phyloP scores from a whole-genome alignment of 768 basidiomycete species.

The Panaeolus cyanescens region DNA sequence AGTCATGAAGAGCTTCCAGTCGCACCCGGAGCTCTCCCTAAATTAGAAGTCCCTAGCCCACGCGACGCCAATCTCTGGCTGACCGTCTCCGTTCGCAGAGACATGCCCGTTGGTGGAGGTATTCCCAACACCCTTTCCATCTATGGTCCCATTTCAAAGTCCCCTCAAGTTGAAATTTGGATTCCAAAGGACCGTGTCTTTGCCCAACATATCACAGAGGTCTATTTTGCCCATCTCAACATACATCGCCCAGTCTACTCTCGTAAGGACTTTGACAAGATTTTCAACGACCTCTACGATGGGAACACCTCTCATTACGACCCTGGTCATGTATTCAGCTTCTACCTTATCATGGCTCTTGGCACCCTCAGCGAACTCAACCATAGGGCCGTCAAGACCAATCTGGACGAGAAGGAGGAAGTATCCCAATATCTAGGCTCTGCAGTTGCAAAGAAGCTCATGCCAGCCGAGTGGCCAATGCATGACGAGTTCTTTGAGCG shows the following conservation, averaged over 20 bases:
- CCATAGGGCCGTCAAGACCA: conserved; percentile 58
- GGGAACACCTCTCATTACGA: conserved; percentile 53
- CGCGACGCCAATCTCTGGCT: conserved; percentile 68
- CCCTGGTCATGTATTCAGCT: conserved; percentile 76
- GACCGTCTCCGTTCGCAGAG: conserved; percentile 51
- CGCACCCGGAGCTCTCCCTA: conserved; percentile 67
- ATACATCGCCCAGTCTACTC: conserved; percentile 77
- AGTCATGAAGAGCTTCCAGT: conserved; percentile 80
- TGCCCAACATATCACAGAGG: conserved; percentile 60
- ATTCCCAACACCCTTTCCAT: conserved; percentile 37
- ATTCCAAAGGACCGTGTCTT: conserved; percentile 77
- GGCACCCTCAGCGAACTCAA: conserved; percentile 85
- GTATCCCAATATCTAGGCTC: conserved; percentile 33
- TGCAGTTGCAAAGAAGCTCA: conserved; percentile 55
- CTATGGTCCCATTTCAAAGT: conserved; percentile 26
- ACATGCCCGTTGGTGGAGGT: conserved; percentile 31
- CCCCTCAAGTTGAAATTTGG: conserved; percentile 55
- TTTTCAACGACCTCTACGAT: conserved; percentile 68
- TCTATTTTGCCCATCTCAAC: conserved; percentile 80
- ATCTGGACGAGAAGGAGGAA: conserved; percentile 42
- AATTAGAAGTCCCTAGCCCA: conserved; percentile 52
- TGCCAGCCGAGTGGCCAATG: conserved; percentile 73
- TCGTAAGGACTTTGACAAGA: conserved; percentile 66
- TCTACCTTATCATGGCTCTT: conserved; percentile 77
- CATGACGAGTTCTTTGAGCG: conserved; percentile 86